A percentile compares a stretch with the other conserved stretches of the same genome.
These are phyloP conservation scores for Daldinia grandis DNA, from an alignment of 495 filamentous ascomycete species.

Conservation along the genomic window DNA sequence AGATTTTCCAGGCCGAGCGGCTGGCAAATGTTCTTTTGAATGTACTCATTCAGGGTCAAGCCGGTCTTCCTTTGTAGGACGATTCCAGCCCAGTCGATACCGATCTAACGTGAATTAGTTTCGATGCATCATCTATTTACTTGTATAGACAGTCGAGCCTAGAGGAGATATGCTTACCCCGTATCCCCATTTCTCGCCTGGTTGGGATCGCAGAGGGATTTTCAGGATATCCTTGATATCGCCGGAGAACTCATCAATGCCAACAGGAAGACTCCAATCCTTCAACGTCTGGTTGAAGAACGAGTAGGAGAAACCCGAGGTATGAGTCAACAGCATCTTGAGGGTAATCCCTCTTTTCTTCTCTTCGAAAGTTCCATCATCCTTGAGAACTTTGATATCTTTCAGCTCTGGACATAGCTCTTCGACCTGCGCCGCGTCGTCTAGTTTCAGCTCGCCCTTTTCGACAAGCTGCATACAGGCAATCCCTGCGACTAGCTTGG, in stretches of 20 bases:
- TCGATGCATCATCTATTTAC: not conserved
- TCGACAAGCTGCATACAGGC: conserved; percentile 71
- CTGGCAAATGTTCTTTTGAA: conserved; percentile 63
- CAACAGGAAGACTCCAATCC: conserved; percentile 55
- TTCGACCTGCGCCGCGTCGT: conserved; percentile 60
- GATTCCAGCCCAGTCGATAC: conserved; percentile 69
- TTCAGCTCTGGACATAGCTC: conserved; percentile 60
- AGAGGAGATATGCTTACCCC: conserved; percentile 52
- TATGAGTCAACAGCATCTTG: conserved; percentile 69
- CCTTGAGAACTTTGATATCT: conserved; percentile 55
- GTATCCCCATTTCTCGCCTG: conserved; percentile 66
- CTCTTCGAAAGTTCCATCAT: conserved; percentile 57
- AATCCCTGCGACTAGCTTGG: conserved; percentile 63
- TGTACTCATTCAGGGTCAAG: conserved; percentile 62
- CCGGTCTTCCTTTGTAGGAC: conserved; percentile 59
- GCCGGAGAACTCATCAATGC: conserved; percentile 64
- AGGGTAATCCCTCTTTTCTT: conserved; percentile 66
- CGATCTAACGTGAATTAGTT: conserved; percentile 46
- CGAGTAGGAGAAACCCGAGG: conserved; percentile 60
- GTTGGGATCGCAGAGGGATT: conserved; percentile 63
- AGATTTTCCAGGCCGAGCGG: conserved; percentile 64
- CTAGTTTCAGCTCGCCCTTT: conserved; percentile 60
- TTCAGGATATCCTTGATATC: conserved; percentile 50
- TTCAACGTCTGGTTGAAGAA: conserved; percentile 63
- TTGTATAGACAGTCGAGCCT: not conserved